Base-by-base conservation (phyloP, 2,329 filamentous ascomycete species). In the Alternaria triticimaculans region DNA sequence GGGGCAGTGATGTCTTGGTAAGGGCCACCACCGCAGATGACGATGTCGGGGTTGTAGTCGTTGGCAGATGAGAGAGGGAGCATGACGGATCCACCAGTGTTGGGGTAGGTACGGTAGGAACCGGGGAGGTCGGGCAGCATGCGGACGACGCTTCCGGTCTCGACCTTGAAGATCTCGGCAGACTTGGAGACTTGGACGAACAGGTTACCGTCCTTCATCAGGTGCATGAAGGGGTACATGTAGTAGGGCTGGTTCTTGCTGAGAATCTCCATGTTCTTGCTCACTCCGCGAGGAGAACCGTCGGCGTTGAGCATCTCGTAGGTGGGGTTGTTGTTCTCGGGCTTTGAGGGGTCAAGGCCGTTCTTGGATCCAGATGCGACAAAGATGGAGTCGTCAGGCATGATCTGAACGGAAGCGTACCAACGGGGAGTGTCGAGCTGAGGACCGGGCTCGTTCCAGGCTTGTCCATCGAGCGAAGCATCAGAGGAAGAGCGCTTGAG, bases 161-260 rank as follows among this genome's bases (percentile, higher is more conserved):
- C 75, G 23, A 86, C 82, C 69, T 87, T 84, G 76, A 88, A 88
- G 58, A 86, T 80, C 69, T 89, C 84, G 6, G 85, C 84, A 20
- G 85, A 85, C 72, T 87, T 88, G 33, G 87, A 80, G 15, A 83
- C 82, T 72, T 88, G 87, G 60, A 89, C 80, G 71, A 88, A 89
- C 5, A 89, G 74, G 41, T 78, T 84, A 11, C 87, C 87, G 72
- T 88, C 84, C 33, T 80, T 83, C 41, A 90, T 81, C 2, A 89
- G 80, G 70, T 89, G 87, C 28, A 89, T 77, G 75, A 89, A 89
- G 4, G 87, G 87, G 71, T 89, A 89, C 87, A 88, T 88, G 77
- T 87, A 89, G 78, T 89, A 89, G 14, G 87, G 87, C 74, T 88
- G 86, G 67, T 87, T 87, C 72, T 84, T 84, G 58, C 79, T 80